phyloP scores from a whole-genome alignment of 2,329 filamentous ascomycete species.

The Fusarium virguliforme region DNA sequence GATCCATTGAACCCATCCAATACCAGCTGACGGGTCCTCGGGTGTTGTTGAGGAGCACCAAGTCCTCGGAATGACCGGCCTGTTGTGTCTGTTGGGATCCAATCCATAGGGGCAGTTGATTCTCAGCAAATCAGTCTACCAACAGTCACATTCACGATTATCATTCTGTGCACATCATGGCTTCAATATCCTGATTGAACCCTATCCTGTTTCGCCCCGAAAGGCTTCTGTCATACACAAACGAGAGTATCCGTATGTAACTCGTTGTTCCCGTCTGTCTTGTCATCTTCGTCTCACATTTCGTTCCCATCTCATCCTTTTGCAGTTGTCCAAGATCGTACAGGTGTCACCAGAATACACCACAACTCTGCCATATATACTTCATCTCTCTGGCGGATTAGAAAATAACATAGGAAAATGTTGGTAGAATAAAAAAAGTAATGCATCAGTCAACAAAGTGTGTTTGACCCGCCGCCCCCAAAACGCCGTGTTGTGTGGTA shows the following conservation, averaged over 20 bases:
- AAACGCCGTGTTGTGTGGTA: slow-evolving; percentile 46
- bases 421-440: slow-evolving; percentile 4
- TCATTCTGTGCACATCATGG: no score
- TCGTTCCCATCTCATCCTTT: slow-evolving; percentile 11
- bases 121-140: not conserved
- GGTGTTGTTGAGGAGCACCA: not conserved
- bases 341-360: slow-evolving; percentile 33
- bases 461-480: slow-evolving; percentile 26
- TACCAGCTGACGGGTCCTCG: not conserved
- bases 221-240: slow-evolving; percentile 39
- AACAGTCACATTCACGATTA: no score
- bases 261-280: slow-evolving; percentile 36
- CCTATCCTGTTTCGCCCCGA: slow-evolving; percentile 25
- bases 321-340: slow-evolving; percentile 33
- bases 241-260: slow-evolving; percentile 42
- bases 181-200: slow-evolving; percentile 39
- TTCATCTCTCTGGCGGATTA: slow-evolving; percentile 23
- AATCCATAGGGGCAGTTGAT: no score
- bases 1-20: not conserved
- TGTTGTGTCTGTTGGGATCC: not conserved
- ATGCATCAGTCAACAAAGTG: slow-evolving; percentile 27
- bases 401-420: slow-evolving; percentile 33
- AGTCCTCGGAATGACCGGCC: not conserved
- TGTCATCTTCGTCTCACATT: slow-evolving; percentile 24
- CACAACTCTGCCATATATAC: slow-evolving; percentile 29